Evolutionary conservation across 176 grass and related monocot genomes (phyloP).

Genomic region (Panicum miliaceum): DNA sequence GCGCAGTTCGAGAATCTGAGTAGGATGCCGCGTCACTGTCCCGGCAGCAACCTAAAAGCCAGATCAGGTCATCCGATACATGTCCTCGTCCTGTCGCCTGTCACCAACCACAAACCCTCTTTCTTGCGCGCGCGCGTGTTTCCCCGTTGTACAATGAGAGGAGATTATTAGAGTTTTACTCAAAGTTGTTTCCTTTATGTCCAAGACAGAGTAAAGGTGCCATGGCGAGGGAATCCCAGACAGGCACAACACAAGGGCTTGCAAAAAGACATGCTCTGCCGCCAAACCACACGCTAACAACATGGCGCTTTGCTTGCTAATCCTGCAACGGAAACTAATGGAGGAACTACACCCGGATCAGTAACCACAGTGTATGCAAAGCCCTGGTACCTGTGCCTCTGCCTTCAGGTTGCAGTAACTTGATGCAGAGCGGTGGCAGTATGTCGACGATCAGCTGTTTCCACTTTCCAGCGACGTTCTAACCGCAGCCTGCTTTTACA

Average conservation of each 20-base stretch:
- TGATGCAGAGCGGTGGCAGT: background rate
- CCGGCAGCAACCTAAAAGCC: constrained; percentile 39
- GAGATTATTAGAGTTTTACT: constrained; percentile 40
- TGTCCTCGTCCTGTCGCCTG: constrained; percentile 40
- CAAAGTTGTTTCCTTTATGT: constrained; percentile 56
- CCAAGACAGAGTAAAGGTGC: constrained; percentile 45
- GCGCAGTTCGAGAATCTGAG: constrained; percentile 6
- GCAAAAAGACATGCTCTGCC: background rate
- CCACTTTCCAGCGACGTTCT: background rate
- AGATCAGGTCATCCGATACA: constrained; percentile 38
- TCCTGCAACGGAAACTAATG: constrained; percentile 27
- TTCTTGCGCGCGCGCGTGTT: background rate
- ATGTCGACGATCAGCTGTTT: background rate
- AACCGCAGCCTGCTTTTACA: constrained; percentile 6
- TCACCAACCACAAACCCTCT: constrained; percentile 48
- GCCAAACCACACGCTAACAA: constrained; percentile 7
- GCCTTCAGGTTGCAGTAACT: constrained; percentile 30
- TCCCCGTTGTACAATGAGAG: constrained; percentile 29
- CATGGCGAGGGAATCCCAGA: constrained; percentile 28
- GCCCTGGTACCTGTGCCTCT: background rate
- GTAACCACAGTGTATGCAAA: background rate
- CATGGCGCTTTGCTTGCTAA: constrained; percentile 42
- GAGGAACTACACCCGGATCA: constrained; percentile 9
- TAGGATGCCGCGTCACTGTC: constrained; percentile 57
- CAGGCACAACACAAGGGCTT: constrained; percentile 36